Percentiles rank a stretch among this genome's conserved stretches.
Evolutionary conservation across 352 stramenopile genomes (phyloP).

Genomic region (Globisporangium echinulatum): DNA sequence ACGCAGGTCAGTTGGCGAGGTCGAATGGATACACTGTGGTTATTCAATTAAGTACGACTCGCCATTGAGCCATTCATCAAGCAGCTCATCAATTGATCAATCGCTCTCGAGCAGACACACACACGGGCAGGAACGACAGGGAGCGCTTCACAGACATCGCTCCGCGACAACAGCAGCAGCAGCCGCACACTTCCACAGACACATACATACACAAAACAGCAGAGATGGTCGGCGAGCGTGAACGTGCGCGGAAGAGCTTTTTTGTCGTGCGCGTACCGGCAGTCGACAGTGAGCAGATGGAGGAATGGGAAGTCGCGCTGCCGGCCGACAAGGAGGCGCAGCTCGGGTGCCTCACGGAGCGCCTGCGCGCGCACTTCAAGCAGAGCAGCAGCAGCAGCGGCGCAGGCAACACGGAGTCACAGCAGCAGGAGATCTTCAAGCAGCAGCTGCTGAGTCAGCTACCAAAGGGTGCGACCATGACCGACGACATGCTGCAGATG

Average conservation of each 20-base stretch:
- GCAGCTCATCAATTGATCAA: not conserved
- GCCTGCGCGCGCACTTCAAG: constrained; percentile 76
- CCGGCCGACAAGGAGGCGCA: constrained; percentile 73
- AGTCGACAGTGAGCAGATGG: constrained; percentile 43
- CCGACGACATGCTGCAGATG: constrained; percentile 78
- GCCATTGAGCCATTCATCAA: not conserved
- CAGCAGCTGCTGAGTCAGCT: constrained; percentile 71
- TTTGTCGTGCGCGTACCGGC: constrained; percentile 66
- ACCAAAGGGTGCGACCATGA: constrained; percentile 51
- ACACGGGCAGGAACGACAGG: too few species aligned
- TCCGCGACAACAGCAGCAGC: not conserved
- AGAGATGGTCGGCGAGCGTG: constrained; percentile 51
- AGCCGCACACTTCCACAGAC: not conserved
- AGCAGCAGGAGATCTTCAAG: constrained; percentile 79
- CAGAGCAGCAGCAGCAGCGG: constrained; percentile 14
- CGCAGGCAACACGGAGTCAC: constrained; percentile 21
- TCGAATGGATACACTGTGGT: not conserved
- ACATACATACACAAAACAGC: not conserved
- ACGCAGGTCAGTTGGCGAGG: not conserved
- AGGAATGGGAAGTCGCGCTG: constrained; percentile 67
- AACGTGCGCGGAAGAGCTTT: constrained; percentile 49
- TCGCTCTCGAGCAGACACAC: not conserved
- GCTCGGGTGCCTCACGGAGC: constrained; percentile 77
- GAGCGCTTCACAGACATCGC: too few species aligned
- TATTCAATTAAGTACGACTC: not conserved